A percentile compares a stretch with the other conserved stretches of the same genome.
These are phyloP conservation scores for Monosporascus cannonballus DNA, from an alignment of 2,329 filamentous ascomycete species.

Conservation along the genomic window DNA sequence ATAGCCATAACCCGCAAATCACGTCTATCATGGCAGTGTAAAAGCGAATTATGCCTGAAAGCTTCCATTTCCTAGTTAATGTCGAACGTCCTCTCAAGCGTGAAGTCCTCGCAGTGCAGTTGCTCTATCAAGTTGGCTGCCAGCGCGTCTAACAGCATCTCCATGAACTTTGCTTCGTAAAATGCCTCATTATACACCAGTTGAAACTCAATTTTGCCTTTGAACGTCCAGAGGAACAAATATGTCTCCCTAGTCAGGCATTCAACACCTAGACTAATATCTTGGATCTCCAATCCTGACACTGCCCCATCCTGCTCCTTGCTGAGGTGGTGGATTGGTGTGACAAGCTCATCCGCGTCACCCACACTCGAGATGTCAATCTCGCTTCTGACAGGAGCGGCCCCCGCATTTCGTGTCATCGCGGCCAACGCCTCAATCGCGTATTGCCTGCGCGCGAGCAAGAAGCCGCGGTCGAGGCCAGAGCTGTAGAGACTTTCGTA, in stretches of 20 bases:
- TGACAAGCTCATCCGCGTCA: neutral
- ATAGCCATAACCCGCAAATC: too few species aligned
- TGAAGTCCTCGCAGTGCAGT: too few species aligned
- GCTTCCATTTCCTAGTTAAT: too few species aligned
- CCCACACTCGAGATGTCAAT: conserved; percentile 1
- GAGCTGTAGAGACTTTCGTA: neutral
- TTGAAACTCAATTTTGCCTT: neutral
- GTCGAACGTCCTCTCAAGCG: too few species aligned
- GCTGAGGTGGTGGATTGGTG: neutral
- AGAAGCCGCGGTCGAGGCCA: neutral
- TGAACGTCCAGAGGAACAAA: conserved; percentile 2
- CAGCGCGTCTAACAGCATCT: neutral
- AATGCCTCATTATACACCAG: conserved; percentile 4
- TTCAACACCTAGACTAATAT: conserved; percentile 1
- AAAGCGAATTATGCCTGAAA: too few species aligned
- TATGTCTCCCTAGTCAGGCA: neutral
- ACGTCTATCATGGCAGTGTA: too few species aligned
- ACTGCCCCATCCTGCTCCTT: neutral
- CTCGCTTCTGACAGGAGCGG: neutral
- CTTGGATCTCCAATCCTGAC: neutral
- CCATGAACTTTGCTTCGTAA: neutral
- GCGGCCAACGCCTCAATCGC: neutral
- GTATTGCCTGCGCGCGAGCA: conserved; percentile 1
- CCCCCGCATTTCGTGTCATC: neutral
- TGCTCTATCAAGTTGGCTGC: neutral